Percentiles rank a stretch among this genome's conserved stretches.
Evolutionary conservation across 768 basidiomycete species (phyloP).

Genomic region (Baorangia bicolor): DNA sequence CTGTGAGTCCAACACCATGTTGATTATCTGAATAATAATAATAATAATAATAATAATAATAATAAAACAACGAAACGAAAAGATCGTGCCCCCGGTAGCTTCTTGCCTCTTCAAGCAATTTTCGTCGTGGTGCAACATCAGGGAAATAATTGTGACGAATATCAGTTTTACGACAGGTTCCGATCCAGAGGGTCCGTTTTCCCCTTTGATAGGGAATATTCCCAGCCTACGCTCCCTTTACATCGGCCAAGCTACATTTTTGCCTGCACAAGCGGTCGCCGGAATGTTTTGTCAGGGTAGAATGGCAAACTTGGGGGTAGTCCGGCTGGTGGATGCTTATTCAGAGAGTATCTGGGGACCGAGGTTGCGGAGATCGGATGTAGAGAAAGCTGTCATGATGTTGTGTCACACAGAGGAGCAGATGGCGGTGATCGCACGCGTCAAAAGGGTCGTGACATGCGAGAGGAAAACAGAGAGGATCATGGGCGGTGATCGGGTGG

Average conservation of each 20-base stretch:
- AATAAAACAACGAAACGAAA: not conserved
- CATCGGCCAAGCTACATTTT: constrained; percentile 50
- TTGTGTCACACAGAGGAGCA: constrained; percentile 8
- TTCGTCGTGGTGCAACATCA: constrained; percentile 43
- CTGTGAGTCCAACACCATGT: constrained; percentile 38
- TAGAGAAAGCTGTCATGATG: constrained; percentile 37
- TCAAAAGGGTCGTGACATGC: constrained; percentile 45
- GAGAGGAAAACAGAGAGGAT: constrained; percentile 53
- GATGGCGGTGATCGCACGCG: constrained; percentile 28
- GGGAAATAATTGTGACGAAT: constrained; percentile 48
- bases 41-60: not conserved
- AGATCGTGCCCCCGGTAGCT: constrained; percentile 28
- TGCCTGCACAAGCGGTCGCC: constrained; percentile 41
- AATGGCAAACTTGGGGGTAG: constrained; percentile 27
- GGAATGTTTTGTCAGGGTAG: constrained; percentile 32
- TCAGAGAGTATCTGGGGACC: constrained; percentile 58
- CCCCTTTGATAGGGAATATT: constrained; percentile 36
- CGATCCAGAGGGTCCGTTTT: constrained; percentile 7
- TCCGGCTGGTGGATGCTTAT: constrained; percentile 55
- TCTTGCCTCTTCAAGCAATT: constrained; percentile 26
- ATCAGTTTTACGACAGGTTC: constrained; percentile 38
- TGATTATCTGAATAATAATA: not conserved
- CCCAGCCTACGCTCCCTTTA: constrained; percentile 43
- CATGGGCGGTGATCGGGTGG: constrained; percentile 51
- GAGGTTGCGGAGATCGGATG: constrained; percentile 47